Conservation (phyloP, 2,329 filamentous ascomycete species). For the Lomentospora prolificans region DNA sequence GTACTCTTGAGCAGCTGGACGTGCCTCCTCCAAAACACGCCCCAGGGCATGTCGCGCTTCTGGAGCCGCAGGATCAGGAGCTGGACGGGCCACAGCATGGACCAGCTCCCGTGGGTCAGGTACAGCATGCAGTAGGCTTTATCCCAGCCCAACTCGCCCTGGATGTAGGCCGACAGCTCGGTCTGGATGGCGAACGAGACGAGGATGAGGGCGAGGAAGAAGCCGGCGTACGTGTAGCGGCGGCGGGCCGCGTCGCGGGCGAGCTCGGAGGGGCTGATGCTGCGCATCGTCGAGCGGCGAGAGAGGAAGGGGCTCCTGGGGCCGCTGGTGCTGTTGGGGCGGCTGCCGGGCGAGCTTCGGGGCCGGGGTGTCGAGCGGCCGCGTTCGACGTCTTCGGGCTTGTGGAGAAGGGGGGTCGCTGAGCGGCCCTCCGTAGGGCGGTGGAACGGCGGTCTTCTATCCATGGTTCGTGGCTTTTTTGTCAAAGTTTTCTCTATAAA, state of each 20-base stretch:
- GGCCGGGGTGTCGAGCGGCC: not conserved
- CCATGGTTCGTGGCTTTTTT: not conserved
- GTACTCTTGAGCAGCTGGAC: conserved; percentile 40
- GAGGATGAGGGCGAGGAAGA: conserved; percentile 75
- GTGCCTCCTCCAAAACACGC: conserved; percentile 69
- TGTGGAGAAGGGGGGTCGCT: conserved; percentile 29
- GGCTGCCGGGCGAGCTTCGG: not conserved
- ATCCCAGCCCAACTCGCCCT: conserved; percentile 84
- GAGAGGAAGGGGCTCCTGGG: conserved; percentile 6
- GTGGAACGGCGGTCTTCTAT: conserved; percentile 31
- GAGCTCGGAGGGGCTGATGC: conserved; percentile 56
- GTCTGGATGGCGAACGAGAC: conserved; percentile 89
- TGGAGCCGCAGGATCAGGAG: conserved; percentile 71
- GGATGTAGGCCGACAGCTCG: conserved; percentile 89
- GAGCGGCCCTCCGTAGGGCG: conserved; percentile 36
- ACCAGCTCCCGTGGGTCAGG: conserved; percentile 91
- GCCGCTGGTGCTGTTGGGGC: not conserved
- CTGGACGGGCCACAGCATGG: conserved; percentile 78
- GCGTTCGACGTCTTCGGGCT: conserved; percentile 19
- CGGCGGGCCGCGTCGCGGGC: conserved; percentile 46
- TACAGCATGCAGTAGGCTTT: conserved; percentile 99
- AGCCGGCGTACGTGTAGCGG: conserved; percentile 78
- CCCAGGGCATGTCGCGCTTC: conserved; percentile 70
- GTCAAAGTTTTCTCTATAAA: no score
- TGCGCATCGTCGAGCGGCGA: conserved; percentile 61